These are phyloP conservation scores for Strigomonas culicis DNA, from an alignment of 208 protist species.

Conservation along the genomic window DNA sequence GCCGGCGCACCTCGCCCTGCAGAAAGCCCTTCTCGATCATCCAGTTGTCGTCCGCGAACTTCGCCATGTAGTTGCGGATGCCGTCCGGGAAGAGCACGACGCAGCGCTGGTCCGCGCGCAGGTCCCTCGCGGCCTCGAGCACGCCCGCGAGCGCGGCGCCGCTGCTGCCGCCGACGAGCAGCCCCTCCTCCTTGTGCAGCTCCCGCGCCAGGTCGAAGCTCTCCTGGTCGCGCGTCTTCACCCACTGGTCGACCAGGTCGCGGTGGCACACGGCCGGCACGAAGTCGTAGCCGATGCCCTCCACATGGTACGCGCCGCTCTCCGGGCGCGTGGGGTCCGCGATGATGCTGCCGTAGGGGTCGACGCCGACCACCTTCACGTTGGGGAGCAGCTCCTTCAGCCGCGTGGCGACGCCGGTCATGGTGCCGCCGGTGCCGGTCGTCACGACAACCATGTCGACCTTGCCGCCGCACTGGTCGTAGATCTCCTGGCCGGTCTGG, in stretches of 20 bases:
- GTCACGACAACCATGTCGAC: constrained; percentile 95
- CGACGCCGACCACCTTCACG: constrained; percentile 94
- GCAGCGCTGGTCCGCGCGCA: constrained; percentile 83
- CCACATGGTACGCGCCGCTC: constrained; percentile 86
- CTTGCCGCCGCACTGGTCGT: constrained; percentile 92
- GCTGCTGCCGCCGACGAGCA: constrained; percentile 94
- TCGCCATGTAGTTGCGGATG: constrained; percentile 98
- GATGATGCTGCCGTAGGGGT: constrained; percentile 95
- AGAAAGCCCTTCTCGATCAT: constrained; percentile 94
- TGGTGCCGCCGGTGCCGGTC: constrained; percentile 97
- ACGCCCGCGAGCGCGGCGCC: constrained; percentile 91
- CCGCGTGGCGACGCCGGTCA: constrained; percentile 91
- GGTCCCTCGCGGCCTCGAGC: constrained; percentile 90
- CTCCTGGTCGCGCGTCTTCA: constrained; percentile 92
- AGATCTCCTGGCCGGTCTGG: constrained; percentile 96
- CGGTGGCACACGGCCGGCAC: constrained; percentile 94
- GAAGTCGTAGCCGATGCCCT: constrained; percentile 99
- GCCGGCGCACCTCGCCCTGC: constrained; percentile 54
- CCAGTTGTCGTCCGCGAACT: constrained; percentile 96
- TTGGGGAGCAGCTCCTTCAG: constrained; percentile 62
- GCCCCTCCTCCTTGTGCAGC: constrained; percentile 94
- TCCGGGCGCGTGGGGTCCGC: constrained; percentile 81
- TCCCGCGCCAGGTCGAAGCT: constrained; percentile 93
- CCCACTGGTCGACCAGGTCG: constrained; percentile 89
- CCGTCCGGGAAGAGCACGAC: constrained; percentile 95